Evolutionary conservation across 2,329 filamentous ascomycete species (phyloP).

Genomic region (Diaporthe sp.): DNA sequence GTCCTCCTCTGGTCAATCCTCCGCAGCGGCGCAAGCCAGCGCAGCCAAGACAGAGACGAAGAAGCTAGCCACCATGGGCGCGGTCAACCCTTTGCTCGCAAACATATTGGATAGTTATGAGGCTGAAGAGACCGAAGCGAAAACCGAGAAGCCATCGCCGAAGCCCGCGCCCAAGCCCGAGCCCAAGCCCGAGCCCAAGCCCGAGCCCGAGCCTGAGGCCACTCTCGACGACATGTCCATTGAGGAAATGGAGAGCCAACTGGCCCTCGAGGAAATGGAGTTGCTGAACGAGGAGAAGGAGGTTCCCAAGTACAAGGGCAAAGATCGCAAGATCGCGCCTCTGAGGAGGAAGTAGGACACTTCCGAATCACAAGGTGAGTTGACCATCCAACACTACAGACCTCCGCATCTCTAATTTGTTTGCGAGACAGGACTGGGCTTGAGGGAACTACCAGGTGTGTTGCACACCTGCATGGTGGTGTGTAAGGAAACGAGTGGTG

Average conservation of each 20-base stretch:
- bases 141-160: not conserved
- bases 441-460: not conserved
- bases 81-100: not conserved
- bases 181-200: not conserved
- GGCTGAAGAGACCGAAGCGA: not conserved
- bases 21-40: not conserved
- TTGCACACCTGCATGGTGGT: not conserved
- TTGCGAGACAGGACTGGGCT: not conserved
- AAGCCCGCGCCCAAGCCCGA: not conserved
- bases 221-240: not conserved
- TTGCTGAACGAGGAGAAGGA: not conserved
- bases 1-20: conserved; percentile 23
- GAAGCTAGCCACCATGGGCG: conserved; percentile 6
- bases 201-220: not conserved
- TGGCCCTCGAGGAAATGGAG: conserved; percentile 6
- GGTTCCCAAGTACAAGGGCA: conserved; percentile 6
- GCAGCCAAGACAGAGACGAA: not conserved
- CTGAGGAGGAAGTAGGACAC: conserved; percentile 24
- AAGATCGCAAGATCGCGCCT: conserved; percentile 19
- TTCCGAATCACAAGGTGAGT: conserved; percentile 11
- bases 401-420: not conserved
- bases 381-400: too few relatives aligned
- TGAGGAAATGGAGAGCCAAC: not conserved
- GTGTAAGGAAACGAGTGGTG: not conserved
- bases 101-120: not conserved